phyloP scores from a whole-genome alignment of 2,329 filamentous ascomycete genomes.

The Nothophoma quercina region DNA sequence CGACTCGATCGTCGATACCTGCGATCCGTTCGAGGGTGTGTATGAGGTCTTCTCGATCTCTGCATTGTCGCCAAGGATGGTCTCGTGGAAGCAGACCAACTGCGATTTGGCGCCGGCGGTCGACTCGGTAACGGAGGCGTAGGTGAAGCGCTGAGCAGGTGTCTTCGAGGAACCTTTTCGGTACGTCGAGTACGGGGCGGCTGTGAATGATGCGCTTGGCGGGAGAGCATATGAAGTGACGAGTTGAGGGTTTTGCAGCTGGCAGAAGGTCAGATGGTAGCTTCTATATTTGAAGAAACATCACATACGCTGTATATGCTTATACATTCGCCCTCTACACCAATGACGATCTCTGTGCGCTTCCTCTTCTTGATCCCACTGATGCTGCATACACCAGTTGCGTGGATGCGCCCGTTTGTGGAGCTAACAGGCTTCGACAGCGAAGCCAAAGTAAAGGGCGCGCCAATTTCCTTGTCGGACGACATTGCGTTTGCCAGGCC shows the following conservation, averaged over 20 bases:
- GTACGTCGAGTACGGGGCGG: conserved; percentile 66
- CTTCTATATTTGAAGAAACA: conserved; percentile 1
- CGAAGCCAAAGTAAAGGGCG: conserved; percentile 53
- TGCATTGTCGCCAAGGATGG: conserved; percentile 46
- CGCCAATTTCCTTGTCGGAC: conserved; percentile 45
- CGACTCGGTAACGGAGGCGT: conserved; percentile 59
- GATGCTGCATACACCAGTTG: conserved; percentile 61
- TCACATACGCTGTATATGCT: conserved; percentile 67
- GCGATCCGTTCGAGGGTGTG: conserved; percentile 33
- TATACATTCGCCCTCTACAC: conserved; percentile 67
- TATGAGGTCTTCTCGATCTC: conserved; percentile 46
- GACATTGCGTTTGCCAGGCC: conserved; percentile 47
- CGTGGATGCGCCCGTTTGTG: conserved; percentile 50
- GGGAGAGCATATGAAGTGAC: conserved; percentile 68
- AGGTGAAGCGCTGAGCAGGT: conserved; percentile 62
- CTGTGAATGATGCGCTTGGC: conserved; percentile 65
- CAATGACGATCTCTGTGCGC: conserved; percentile 67
- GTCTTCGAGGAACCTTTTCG: conserved; percentile 55
- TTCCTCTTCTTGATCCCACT: conserved; percentile 66
- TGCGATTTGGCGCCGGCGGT: conserved; percentile 57
- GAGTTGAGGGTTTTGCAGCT: conserved; percentile 68
- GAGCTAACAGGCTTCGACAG: conserved; percentile 54
- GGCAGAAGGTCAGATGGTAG: conserved; percentile 14
- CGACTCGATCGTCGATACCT: conserved; percentile 42
- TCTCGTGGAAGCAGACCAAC: conserved; percentile 64